Conservation (phyloP, 2,329 filamentous ascomycete genomes). For the Aureobasidium lini region DNA sequence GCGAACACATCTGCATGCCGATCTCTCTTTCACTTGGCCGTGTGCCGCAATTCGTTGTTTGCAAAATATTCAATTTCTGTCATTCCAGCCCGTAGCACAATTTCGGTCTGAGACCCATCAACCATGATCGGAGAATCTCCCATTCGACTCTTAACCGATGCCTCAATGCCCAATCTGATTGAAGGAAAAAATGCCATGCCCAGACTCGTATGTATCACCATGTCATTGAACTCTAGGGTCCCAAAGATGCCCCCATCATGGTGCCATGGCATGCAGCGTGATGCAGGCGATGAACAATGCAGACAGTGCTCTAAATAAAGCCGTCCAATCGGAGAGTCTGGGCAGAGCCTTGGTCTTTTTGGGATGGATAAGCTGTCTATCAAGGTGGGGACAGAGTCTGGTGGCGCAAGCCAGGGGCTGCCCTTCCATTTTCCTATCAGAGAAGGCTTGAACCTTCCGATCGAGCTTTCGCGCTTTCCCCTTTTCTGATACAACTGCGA, state of each 20-base stretch:
- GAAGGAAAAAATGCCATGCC: neutral
- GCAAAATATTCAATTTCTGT: neutral
- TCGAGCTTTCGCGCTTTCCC: neutral
- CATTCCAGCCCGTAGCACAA: neutral
- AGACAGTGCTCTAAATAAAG: constrained; percentile 10
- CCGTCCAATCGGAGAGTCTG: constrained; percentile 7
- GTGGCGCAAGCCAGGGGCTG: constrained; percentile 8
- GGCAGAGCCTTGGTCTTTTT: neutral
- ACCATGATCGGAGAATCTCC: neutral
- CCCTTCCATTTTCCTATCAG: constrained; percentile 2
- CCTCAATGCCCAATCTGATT: neutral
- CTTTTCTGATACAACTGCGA: constrained; percentile 8
- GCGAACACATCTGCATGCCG: constrained; percentile 1
- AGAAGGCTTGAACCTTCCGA: neutral
- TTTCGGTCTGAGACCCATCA: neutral
- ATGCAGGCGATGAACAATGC: constrained; percentile 7
- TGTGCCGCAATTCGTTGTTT: neutral
- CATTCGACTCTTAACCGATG: neutral
- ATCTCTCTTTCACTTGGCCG: neutral
- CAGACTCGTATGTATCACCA: neutral
- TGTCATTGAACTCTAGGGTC: constrained; percentile 8
- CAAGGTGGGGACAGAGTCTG: neutral
- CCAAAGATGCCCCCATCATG: neutral
- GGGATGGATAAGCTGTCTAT: neutral
- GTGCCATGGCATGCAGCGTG: constrained; percentile 6